These are phyloP conservation scores for Xylaria sp. DNA, from an alignment of 495 filamentous ascomycete genomes.

Conservation along the genomic window DNA sequence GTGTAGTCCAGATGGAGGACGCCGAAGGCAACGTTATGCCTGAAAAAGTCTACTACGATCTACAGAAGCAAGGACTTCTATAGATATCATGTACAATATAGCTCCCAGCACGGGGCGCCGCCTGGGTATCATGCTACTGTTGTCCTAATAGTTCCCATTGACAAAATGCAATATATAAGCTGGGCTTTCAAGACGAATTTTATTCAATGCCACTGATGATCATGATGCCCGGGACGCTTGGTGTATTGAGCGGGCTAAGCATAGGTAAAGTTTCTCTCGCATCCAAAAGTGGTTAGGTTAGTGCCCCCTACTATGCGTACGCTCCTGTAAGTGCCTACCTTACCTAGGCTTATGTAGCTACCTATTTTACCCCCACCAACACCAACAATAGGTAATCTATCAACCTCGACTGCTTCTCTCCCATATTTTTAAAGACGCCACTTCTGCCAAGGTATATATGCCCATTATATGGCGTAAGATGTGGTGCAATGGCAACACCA, in stretches of 20 bases:
- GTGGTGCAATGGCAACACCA: neutral
- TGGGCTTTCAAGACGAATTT: neutral
- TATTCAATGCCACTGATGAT: neutral
- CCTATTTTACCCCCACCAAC: conserved; percentile 2
- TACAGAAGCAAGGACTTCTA: conserved; percentile 74
- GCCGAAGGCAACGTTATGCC: conserved; percentile 98
- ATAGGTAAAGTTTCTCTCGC: no score
- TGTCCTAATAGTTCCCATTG: neutral
- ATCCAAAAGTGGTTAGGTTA: no score
- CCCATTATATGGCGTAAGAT: neutral
- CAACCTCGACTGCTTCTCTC: neutral
- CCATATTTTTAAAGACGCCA: neutral
- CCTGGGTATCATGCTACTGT: no score
- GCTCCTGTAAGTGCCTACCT: no score
- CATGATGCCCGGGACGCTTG: neutral
- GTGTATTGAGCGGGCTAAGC: neutral
- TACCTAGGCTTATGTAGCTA: no score
- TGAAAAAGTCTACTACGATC: conserved; percentile 92
- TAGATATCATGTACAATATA: conserved; percentile 41
- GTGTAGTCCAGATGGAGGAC: conserved; percentile 98
- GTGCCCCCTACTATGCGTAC: no score
- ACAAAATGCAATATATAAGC: neutral
- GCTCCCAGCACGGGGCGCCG: no score
- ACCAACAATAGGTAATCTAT: no score
- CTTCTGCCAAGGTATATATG: neutral